phyloP scores from a whole-genome alignment of 2,329 filamentous ascomycete species.

The Ciborinia camelliae region DNA sequence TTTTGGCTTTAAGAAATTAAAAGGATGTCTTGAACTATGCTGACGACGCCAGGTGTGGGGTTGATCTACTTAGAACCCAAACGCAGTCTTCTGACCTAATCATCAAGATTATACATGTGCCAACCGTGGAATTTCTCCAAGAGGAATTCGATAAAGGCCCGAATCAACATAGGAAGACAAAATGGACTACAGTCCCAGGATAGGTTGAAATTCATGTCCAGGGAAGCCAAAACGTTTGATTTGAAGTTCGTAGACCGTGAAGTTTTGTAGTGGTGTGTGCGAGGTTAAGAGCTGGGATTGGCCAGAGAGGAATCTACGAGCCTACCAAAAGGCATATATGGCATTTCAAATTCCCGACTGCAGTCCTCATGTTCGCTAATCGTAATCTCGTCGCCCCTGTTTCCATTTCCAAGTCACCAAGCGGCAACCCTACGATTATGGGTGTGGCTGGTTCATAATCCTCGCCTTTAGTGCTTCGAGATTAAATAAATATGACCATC shows the following conservation, averaged over 20 bases:
- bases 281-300: neutral
- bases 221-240: no score
- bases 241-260: neutral
- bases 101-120: neutral
- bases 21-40: neutral
- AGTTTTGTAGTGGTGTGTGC: neutral
- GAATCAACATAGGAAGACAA: neutral
- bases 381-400: neutral
- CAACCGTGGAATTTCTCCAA: neutral
- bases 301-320: neutral
- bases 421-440: neutral
- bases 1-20: neutral
- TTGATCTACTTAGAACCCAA: neutral
- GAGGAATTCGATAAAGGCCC: neutral
- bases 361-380: neutral
- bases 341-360: neutral
- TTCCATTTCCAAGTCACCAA: neutral
- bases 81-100: constrained; percentile 11
- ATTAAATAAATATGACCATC: neutral
- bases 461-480: neutral
- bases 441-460: neutral
- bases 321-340: neutral
- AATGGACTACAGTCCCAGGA: neutral
- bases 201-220: neutral
- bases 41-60: constrained; percentile 3